These are phyloP conservation scores for Diddensiella caesifluorescens DNA, from an alignment of 805 yeast species.

Conservation along the genomic window DNA sequence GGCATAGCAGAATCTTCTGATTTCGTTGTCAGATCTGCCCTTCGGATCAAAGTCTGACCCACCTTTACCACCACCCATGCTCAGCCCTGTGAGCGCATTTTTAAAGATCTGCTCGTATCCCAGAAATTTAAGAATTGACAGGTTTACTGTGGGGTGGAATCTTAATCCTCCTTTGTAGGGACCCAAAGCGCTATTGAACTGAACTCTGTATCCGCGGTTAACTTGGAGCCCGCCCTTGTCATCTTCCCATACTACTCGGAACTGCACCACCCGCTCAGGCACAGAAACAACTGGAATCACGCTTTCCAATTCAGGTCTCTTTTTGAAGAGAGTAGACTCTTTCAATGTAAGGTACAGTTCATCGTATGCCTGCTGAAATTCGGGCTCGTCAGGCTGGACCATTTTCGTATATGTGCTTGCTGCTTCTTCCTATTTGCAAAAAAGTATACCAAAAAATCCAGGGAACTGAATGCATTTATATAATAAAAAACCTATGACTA, in stretches of 20 bases:
- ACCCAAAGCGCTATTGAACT: constrained; percentile 96
- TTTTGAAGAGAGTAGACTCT: constrained; percentile 83
- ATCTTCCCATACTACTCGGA: constrained; percentile 97
- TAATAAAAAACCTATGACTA: no score
- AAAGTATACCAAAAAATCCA: no score
- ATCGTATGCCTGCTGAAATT: constrained; percentile 97
- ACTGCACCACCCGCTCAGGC: constrained; percentile 94
- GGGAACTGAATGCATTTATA: no score
- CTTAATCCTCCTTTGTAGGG: constrained; percentile 99
- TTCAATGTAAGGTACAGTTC: constrained; percentile 84
- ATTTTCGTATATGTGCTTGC: background rate
- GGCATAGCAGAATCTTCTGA: constrained; percentile 92
- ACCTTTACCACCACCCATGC: constrained; percentile 99
- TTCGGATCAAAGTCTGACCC: constrained; percentile 98
- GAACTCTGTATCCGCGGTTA: constrained; percentile 97
- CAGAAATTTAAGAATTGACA: constrained; percentile 89
- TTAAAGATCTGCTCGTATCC: constrained; percentile 99
- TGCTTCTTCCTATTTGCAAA: no score
- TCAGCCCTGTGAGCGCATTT: constrained; percentile 93
- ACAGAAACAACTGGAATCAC: constrained; percentile 85
- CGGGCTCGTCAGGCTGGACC: constrained; percentile 77
- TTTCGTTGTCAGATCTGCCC: constrained; percentile 87
- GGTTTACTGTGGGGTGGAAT: constrained; percentile 95
- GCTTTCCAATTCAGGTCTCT: constrained; percentile 85
- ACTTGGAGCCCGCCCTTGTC: constrained; percentile 88